Conservation (phyloP, 805 yeast genomes). For the Huiozyma naganishii region DNA sequence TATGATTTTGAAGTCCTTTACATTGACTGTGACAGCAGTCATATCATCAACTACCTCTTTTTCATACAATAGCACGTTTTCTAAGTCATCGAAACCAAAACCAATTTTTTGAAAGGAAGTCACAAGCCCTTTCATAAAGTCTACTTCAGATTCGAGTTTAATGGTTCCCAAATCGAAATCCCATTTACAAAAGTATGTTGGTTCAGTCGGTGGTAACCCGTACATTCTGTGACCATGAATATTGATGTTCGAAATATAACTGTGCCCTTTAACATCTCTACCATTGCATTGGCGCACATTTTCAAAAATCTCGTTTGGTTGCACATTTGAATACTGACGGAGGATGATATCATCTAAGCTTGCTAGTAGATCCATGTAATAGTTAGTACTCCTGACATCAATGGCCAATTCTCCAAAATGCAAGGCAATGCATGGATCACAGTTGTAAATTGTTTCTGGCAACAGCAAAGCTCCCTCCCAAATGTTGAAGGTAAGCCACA, state of each 20-base stretch:
- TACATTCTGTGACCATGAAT: slow-evolving; percentile 87
- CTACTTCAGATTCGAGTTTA: slow-evolving; percentile 38
- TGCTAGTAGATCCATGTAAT: slow-evolving; percentile 86
- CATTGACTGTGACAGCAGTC: slow-evolving; percentile 46
- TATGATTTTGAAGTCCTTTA: slow-evolving; percentile 37
- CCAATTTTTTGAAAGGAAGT: slow-evolving; percentile 38
- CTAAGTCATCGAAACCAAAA: slow-evolving; percentile 61
- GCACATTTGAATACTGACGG: slow-evolving; percentile 8
- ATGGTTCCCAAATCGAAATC: slow-evolving; percentile 61
- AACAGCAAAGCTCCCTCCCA: slow-evolving; percentile 59
- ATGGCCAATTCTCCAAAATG: slow-evolving; percentile 56
- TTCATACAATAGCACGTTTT: slow-evolving; percentile 56
- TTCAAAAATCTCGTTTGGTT: slow-evolving; percentile 15
- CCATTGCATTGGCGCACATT: slow-evolving; percentile 23
- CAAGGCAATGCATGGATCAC: slow-evolving; percentile 49
- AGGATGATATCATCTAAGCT: slow-evolving; percentile 28
- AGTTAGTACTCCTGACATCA: slow-evolving; percentile 80
- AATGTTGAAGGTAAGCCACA: slow-evolving; percentile 60
- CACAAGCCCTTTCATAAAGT: slow-evolving; percentile 34
- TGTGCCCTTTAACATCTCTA: slow-evolving; percentile 8
- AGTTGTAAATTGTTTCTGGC: slow-evolving; percentile 64
- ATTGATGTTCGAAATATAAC: slow-evolving; percentile 35
- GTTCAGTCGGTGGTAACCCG: slow-evolving; percentile 83
- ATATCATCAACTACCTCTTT: slow-evolving; percentile 56
- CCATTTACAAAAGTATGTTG: slow-evolving; percentile 88